Evolutionary conservation across 208 protist genomes (phyloP), one percentile per base, ranked within the genome.

Genomic region (Trypanosoma caninum): DNA sequence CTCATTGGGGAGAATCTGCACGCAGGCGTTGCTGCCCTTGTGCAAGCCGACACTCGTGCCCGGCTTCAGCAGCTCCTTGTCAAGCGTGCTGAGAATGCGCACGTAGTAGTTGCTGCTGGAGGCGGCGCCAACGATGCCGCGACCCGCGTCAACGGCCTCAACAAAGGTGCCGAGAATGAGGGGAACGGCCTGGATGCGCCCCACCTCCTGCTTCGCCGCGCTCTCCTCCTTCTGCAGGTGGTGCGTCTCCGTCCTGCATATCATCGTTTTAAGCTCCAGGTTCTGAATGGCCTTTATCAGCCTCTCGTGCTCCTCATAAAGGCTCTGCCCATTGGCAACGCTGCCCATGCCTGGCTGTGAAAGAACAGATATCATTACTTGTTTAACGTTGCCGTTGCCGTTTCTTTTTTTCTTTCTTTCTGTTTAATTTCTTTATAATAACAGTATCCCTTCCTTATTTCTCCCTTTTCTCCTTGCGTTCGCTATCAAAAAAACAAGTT

Each of bases 101-200:
- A 99, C 97, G 74, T 99, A 99, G 75, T 98, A 99, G 73, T 98
- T 98, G 52, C 85, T 89, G 40, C 98, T 97, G 37, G 92, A 98
- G 14, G 96, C 98, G 51, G 96, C 97, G 59, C 88, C 84, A 23
- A 99, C 92, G 65, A 99, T 98, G 28, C 93, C 94, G 45, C 88
- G 87, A 40, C 97, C 72, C 31, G 89, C 63, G 73, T 99, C 99
- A 23, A 99, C 98, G 45, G 99, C 98, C 84, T 99, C 99, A 2
- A 99, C 78, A 64, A 99, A 99, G 78, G 99, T 99, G 31, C 99
- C 98, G 65, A 99, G 98, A 3, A 99, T 82, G 3, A 99, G 93
- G 53, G 99, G 99, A 18, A 99, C 98, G n/a, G 98, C 98, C 82
- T 99, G 97, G 72, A 99, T 99, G 38, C 97, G 84, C 80, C 98